phyloP scores from a whole-genome alignment of 257 asterid species.

The Lantana camara region DNA sequence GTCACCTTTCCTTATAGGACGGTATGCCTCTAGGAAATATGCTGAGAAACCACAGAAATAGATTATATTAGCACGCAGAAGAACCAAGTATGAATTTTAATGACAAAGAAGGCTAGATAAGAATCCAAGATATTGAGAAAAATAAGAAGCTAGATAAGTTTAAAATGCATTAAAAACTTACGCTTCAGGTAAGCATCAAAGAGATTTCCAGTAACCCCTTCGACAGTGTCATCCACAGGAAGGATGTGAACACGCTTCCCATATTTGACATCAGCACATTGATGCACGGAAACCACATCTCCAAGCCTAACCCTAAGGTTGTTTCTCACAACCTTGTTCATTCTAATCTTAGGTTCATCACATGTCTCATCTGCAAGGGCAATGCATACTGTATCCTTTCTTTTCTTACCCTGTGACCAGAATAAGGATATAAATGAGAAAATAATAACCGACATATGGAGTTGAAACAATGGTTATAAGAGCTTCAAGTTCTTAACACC shows the following conservation, averaged over 20 bases:
- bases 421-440: background rate
- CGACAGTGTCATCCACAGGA: conserved; percentile 76
- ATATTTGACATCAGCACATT: conserved; percentile 84
- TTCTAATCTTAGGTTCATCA: conserved; percentile 77
- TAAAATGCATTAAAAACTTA: conserved; percentile 35
- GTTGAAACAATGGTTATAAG: background rate
- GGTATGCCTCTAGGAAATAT: conserved; percentile 77
- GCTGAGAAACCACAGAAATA: conserved; percentile 43
- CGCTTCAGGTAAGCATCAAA: conserved; percentile 79
- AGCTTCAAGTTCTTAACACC: background rate
- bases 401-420: conserved; percentile 68
- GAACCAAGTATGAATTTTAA: background rate
- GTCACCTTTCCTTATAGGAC: conserved; percentile 86
- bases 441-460: background rate
- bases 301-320: conserved; percentile 90
- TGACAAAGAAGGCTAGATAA: background rate
- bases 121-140: background rate
- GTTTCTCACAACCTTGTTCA: conserved; percentile 79
- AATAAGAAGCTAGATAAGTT: background rate
- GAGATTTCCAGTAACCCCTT: conserved; percentile 78
- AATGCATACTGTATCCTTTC: conserved; percentile 71
- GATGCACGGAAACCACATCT: conserved; percentile 84
- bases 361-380: conserved; percentile 81
- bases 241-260: conserved; percentile 89
- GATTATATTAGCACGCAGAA: conserved; percentile 20